These are phyloP conservation scores for Wickerhamiella kurtzmanii DNA, from an alignment of 805 yeast genomes.

Conservation along the genomic window DNA sequence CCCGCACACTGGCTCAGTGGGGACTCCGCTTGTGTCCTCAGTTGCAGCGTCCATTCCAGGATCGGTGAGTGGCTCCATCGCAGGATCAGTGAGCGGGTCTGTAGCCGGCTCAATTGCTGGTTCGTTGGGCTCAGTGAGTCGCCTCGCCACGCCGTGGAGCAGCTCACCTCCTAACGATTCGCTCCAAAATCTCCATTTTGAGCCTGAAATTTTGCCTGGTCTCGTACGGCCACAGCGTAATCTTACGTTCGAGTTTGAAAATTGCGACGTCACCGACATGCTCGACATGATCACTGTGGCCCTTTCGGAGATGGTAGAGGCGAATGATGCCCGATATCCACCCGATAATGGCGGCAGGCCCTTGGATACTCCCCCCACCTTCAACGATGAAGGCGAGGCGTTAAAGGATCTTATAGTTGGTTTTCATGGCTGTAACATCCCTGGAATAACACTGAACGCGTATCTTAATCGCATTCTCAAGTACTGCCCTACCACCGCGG, in stretches of 20 bases:
- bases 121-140: background rate
- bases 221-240: constrained; percentile 9
- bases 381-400: constrained; percentile 19
- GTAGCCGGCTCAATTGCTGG: background rate
- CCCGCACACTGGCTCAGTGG: background rate
- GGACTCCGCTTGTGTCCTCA: background rate
- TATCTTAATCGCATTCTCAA: constrained; percentile 81
- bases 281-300: constrained; percentile 75
- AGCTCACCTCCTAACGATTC: background rate
- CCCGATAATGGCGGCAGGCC: constrained; percentile 28
- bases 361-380: constrained; percentile 15
- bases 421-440: constrained; percentile 91
- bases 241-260: constrained; percentile 49
- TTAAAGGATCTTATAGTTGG: constrained; percentile 43
- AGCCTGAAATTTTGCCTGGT: constrained; percentile 9
- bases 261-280: constrained; percentile 68
- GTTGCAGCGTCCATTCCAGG: background rate
- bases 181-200: constrained; percentile 5
- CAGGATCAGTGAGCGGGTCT: background rate
- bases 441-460: constrained; percentile 85
- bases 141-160: background rate
- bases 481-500: constrained; percentile 97
- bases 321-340: constrained; percentile 74
- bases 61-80: background rate
- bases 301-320: constrained; percentile 73